phyloP scores from a whole-genome alignment of 345 rosid genomes.

The Syzygium grande region DNA sequence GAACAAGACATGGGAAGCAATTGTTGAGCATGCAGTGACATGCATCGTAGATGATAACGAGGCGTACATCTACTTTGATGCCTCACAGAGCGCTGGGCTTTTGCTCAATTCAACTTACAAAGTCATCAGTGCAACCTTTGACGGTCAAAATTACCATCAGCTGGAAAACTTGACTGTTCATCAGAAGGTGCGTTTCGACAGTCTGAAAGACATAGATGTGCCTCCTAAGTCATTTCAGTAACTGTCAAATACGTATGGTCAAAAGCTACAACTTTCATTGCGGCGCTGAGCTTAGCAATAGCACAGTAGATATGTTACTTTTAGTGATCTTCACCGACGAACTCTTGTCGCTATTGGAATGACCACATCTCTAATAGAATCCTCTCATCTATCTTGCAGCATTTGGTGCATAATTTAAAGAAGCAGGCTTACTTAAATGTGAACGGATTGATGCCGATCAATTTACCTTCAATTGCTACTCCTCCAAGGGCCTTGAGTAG shows the following conservation, averaged over 20 bases:
- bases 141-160: conserved; percentile 14
- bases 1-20: conserved; percentile 38
- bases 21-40: conserved; percentile 42
- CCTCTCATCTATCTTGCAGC: conserved; percentile 9
- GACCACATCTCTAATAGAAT: not conserved
- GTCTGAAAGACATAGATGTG: not conserved
- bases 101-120: conserved; percentile 38
- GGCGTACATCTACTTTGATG: conserved; percentile 25
- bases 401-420: conserved; percentile 27
- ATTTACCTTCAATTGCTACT: conserved; percentile 1
- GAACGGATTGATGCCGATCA: conserved; percentile 1
- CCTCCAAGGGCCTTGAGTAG: conserved; percentile 21
- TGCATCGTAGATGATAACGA: conserved; percentile 45
- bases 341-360: not conserved
- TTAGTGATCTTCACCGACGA: not conserved
- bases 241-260: not conserved
- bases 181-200: conserved; percentile 20
- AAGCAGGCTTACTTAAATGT: conserved; percentile 35
- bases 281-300: not conserved
- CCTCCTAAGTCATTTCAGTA: not conserved
- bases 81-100: conserved; percentile 13
- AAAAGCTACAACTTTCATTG: not conserved
- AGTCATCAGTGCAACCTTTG: conserved; percentile 33
- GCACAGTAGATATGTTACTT: not conserved
- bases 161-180: conserved; percentile 16